Percentiles rank a stretch among this genome's conserved stretches.
These are phyloP conservation scores for Dichotomopilus funicola DNA, from an alignment of 2,329 filamentous ascomycete genomes.

Conservation along the genomic window DNA sequence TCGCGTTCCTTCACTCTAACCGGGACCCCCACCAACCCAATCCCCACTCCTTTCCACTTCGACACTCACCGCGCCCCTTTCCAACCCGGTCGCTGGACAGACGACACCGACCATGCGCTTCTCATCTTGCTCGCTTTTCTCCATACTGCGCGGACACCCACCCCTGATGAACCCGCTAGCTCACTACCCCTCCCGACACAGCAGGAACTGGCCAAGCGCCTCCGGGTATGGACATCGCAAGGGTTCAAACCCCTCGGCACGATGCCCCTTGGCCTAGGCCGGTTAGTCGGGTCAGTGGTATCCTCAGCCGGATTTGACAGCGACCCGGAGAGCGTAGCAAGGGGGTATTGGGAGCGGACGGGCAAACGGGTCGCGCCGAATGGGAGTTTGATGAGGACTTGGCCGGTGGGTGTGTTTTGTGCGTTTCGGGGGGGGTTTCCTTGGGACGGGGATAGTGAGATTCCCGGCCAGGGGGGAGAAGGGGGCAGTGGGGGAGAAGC, in stretches of 20 bases:
- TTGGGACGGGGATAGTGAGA: too few relatives aligned
- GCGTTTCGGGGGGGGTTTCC: constrained; percentile 26
- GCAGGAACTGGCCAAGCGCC: constrained; percentile 37
- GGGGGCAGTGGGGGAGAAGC: constrained; percentile 28
- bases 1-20: constrained; percentile 34
- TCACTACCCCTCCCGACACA: constrained; percentile 20
- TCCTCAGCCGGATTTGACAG: constrained; percentile 32
- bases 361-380: constrained; percentile 40
- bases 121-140: constrained; percentile 43
- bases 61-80: constrained; percentile 41
- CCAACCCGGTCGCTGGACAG: constrained; percentile 42
- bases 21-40: constrained; percentile 16
- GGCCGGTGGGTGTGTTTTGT: constrained; percentile 44
- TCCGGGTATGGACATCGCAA: constrained; percentile 41
- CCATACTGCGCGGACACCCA: constrained; percentile 26
- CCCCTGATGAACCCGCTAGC: neutral
- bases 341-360: constrained; percentile 35
- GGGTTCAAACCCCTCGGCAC: constrained; percentile 42
- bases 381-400: constrained; percentile 47
- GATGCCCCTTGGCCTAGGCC: constrained; percentile 42
- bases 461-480: too few relatives aligned
- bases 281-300: constrained; percentile 41
- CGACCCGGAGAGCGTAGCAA: constrained; percentile 35
- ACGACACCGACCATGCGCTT: constrained; percentile 49
- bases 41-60: constrained; percentile 35